Evolutionary conservation across 176 grass and related monocot genomes (phyloP).

Genomic region (Oryza nivara): DNA sequence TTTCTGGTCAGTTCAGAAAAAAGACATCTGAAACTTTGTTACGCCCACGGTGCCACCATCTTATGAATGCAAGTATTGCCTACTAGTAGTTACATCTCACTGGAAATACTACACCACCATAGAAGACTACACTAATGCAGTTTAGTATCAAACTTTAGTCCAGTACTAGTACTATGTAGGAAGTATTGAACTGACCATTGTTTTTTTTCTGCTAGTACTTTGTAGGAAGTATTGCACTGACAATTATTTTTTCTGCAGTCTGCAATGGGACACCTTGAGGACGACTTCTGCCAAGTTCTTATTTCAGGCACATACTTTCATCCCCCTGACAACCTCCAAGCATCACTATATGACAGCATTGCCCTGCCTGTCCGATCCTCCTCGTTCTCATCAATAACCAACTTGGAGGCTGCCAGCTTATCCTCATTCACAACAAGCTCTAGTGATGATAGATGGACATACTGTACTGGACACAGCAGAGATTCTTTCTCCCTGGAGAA

Average conservation of each 20-base stretch:
- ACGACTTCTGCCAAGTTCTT: constrained; percentile 16
- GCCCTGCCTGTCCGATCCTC: not conserved
- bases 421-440: constrained; percentile 14
- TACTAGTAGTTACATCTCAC: not conserved
- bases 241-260: not conserved
- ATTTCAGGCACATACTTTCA: constrained; percentile 2
- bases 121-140: not conserved
- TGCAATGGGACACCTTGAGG: constrained; percentile 13
- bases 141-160: not conserved
- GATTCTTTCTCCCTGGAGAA: not conserved
- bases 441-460: not conserved
- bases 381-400: constrained; percentile 18
- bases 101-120: not conserved
- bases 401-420: constrained; percentile 5
- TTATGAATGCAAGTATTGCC: not conserved
- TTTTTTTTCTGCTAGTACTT: not conserved
- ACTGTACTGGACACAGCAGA: not conserved
- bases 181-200: too few relatives aligned
- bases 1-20: not conserved
- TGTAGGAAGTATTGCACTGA: not conserved
- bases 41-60: not conserved
- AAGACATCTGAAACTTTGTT: not conserved
- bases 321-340: not conserved
- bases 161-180: too few relatives aligned
- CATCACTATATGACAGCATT: not conserved